These are phyloP conservation scores for Penicillium atrosanguineum DNA, from an alignment of 495 filamentous ascomycete genomes.

Conservation along the genomic window DNA sequence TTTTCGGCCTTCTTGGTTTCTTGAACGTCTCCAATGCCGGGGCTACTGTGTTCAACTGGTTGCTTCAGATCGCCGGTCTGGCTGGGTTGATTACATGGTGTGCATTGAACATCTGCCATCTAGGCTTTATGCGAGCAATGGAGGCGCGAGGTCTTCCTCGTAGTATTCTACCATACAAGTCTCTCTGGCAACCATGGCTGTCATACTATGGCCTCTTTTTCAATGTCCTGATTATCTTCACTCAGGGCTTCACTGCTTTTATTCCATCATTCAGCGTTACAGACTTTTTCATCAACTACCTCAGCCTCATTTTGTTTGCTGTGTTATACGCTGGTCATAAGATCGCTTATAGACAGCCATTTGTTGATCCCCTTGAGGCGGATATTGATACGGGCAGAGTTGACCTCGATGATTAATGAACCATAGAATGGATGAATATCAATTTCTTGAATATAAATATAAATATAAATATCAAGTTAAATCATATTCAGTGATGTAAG, in stretches of 20 bases:
- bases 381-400: not conserved
- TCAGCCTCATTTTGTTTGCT: not conserved
- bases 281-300: not conserved
- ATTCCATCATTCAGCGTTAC: not conserved
- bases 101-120: not conserved
- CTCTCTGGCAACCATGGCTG: not conserved
- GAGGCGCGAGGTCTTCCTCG: not conserved
- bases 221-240: not conserved
- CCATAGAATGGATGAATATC: not conserved
- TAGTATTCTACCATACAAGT: not conserved
- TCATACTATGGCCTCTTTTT: not conserved
- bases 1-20: not conserved
- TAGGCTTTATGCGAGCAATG: not conserved
- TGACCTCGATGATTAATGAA: not conserved
- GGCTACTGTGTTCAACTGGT: not conserved
- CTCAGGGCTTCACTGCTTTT: not conserved
- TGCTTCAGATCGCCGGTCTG: not conserved
- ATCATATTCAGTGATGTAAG: too few relatives aligned
- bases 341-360: not conserved
- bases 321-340: not conserved
- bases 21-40: not conserved
- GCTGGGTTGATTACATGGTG: not conserved
- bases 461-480: not conserved
- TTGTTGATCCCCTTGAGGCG: not conserved
- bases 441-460: not conserved